Percentiles rank a stretch among this genome's conserved stretches.
Evolutionary conservation across 345 rosid species (phyloP).

Genomic region (Ceriops decandra): DNA sequence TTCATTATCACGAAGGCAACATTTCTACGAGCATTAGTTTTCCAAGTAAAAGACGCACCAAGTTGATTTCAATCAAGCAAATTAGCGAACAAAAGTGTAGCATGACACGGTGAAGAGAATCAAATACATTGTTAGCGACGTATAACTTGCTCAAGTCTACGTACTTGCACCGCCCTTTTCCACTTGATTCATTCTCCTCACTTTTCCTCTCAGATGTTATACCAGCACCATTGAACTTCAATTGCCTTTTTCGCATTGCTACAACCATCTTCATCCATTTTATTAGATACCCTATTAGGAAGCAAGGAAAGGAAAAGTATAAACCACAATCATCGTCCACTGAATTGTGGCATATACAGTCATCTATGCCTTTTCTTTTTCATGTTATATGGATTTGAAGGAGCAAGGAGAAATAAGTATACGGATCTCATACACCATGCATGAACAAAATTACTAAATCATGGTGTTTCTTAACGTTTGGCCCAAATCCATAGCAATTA

Average conservation of each 20-base stretch:
- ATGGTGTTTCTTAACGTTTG: not conserved
- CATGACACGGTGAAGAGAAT: not conserved
- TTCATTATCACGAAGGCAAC: no score
- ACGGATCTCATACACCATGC: not conserved
- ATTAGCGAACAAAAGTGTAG: no score
- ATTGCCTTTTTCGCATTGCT: slow-evolving; percentile 53
- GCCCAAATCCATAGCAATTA: no score
- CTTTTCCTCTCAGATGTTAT: slow-evolving; percentile 59
- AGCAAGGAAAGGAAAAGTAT: not conserved
- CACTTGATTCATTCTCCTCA: slow-evolving; percentile 53
- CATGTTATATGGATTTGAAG: not conserved
- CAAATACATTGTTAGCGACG: slow-evolving; percentile 41
- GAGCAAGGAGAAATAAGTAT: not conserved
- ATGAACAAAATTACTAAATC: not conserved
- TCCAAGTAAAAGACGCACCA: no score
- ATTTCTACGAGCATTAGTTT: no score
- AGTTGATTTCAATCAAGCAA: no score
- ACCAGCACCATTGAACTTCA: slow-evolving; percentile 64
- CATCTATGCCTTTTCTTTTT: not conserved
- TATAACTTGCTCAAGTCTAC: slow-evolving; percentile 62
- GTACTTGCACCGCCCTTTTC: slow-evolving; percentile 62
- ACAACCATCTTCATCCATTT: slow-evolving; percentile 49
- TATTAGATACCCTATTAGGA: slow-evolving; percentile 59
- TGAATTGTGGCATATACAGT: not conserved
- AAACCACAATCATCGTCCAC: not conserved